phyloP scores from a whole-genome alignment of 495 filamentous ascomycete genomes.

The Neurospora sp. region DNA sequence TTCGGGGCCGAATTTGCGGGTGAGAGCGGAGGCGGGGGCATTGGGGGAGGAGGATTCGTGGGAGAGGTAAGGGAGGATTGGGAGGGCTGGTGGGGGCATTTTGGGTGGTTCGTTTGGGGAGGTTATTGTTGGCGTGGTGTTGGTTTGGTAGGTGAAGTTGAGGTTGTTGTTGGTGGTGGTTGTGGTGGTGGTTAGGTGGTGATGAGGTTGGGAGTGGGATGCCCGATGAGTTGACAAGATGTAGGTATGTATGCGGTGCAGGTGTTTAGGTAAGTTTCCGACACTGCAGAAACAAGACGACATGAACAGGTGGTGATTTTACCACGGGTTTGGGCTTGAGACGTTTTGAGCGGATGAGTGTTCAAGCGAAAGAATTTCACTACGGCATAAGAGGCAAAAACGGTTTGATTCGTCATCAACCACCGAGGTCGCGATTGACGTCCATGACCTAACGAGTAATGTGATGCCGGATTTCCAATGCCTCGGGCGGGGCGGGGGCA shows the following conservation, averaged over 20 bases:
- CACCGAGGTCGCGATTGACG: background rate
- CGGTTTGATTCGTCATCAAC: background rate
- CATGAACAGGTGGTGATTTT: background rate
- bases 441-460: background rate
- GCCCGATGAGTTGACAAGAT: background rate
- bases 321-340: background rate
- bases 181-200: background rate
- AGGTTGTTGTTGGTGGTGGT: background rate
- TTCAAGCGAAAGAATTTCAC: background rate
- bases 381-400: background rate
- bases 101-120: background rate
- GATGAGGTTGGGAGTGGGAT: background rate
- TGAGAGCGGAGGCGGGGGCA: slow-evolving; percentile 74
- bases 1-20: slow-evolving; percentile 80
- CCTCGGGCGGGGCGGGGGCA: background rate
- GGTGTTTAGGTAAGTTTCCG: background rate
- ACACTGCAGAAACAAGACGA: background rate
- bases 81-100: slow-evolving; percentile 12
- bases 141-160: background rate
- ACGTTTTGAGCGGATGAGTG: background rate
- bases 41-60: slow-evolving; percentile 54
- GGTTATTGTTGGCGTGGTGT: background rate
- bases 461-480: background rate
- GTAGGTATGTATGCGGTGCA: background rate
- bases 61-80: slow-evolving; percentile 35